Conservation (phyloP, 2,329 filamentous ascomycete genomes). For the Akanthomyces lecanii region DNA sequence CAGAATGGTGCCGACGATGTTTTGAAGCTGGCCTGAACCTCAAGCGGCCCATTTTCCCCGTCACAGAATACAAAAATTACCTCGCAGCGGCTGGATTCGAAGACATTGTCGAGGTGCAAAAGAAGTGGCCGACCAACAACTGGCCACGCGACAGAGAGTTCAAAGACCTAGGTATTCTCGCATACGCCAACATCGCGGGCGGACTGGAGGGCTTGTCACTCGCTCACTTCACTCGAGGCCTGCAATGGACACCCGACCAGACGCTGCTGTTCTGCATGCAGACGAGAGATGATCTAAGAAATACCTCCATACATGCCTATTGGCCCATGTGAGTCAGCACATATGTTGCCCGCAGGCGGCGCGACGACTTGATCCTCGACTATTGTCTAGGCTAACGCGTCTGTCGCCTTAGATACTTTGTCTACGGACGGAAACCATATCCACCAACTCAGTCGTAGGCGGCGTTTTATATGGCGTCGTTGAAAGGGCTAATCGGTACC, state of each 20-base stretch:
- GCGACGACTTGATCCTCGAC: not conserved
- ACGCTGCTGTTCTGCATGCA: constrained; percentile 31
- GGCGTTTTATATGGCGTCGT: too few relatives aligned
- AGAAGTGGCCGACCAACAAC: constrained; percentile 46
- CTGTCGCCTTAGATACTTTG: not conserved
- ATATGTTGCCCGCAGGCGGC: not conserved
- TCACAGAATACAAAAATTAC: constrained; percentile 30
- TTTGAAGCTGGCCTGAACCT: constrained; percentile 29
- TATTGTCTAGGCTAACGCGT: not conserved
- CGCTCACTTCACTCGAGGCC: constrained; percentile 33
- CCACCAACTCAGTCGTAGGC: not conserved
- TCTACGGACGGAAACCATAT: constrained; percentile 6
- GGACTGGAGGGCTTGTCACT: constrained; percentile 35
- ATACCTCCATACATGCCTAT: constrained; percentile 34
- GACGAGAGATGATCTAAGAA: constrained; percentile 31
- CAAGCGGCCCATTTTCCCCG: constrained; percentile 29
- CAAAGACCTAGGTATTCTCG: constrained; percentile 22
- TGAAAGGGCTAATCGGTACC: too few relatives aligned
- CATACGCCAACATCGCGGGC: constrained; percentile 29
- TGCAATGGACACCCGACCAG: constrained; percentile 33
- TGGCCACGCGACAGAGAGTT: constrained; percentile 37
- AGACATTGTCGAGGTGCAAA: constrained; percentile 44
- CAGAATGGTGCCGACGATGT: constrained; percentile 28
- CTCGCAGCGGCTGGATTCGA: constrained; percentile 50
- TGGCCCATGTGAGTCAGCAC: constrained; percentile 34